Conservation (phyloP, 305 asterid species). For the Solanum hybrid region DNA sequence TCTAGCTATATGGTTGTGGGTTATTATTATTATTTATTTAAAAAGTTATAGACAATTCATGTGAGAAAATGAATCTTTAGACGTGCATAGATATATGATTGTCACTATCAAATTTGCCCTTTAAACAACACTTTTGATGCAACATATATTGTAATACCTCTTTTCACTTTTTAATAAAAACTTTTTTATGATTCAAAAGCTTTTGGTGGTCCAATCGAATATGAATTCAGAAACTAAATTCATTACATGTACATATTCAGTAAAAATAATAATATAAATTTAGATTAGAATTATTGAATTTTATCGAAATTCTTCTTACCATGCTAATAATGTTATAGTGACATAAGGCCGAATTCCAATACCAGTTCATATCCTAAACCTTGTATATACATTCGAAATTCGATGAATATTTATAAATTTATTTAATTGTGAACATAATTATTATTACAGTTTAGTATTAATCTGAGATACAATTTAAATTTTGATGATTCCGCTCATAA, state of each 20-base stretch:
- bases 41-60: slow-evolving; percentile 2
- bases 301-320: too few species aligned
- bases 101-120: background rate
- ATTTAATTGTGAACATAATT: too few species aligned
- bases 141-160: background rate
- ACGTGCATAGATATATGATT: background rate
- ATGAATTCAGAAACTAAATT: background rate
- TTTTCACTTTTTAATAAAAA: background rate
- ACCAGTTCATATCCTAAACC: too few species aligned
- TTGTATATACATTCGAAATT: too few species aligned
- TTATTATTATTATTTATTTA: too few species aligned
- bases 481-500: too few species aligned
- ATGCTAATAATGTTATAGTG: background rate
- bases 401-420: too few species aligned
- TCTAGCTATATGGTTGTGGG: background rate
- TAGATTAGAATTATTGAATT: background rate
- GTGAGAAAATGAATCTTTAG: slow-evolving; percentile 3
- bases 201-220: background rate
- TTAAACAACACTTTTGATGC: background rate
- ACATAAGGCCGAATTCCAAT: too few species aligned
- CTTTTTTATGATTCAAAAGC: background rate
- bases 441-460: too few species aligned
- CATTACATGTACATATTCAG: too few species aligned
- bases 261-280: background rate
- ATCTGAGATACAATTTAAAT: too few species aligned